Conservation (phyloP, 305 asterid species). For the Fraxinus ornus region DNA sequence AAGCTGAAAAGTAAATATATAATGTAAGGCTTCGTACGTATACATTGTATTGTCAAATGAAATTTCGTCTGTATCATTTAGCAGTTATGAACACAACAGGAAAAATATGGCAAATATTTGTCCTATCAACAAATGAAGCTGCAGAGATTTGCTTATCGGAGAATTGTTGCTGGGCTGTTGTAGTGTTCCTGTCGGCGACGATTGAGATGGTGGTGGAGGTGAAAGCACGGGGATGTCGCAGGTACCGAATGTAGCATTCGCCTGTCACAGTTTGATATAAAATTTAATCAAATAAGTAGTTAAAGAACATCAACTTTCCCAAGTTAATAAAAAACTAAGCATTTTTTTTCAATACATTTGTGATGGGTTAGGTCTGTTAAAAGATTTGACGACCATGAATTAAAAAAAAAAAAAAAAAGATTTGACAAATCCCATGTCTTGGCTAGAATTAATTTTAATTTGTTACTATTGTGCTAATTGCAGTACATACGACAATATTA, state of each 20-base stretch:
- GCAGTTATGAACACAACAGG: conserved; percentile 29
- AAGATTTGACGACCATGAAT: neutral
- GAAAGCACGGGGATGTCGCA: conserved; percentile 70
- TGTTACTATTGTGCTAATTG: neutral
- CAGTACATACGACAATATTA: neutral
- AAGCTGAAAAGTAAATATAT: neutral
- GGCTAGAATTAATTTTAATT: neutral
- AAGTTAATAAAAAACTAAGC: neutral
- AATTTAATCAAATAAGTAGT: neutral
- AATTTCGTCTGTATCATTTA: neutral
- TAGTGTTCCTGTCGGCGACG: conserved; percentile 17
- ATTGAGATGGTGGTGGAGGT: conserved; percentile 51
- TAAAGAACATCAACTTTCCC: neutral
- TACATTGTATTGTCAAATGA: neutral
- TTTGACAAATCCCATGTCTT: neutral
- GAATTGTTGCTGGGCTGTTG: conserved; percentile 32
- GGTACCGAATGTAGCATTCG: conserved; percentile 49
- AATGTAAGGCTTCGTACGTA: neutral
- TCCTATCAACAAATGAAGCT: conserved; percentile 37
- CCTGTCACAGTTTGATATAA: conserved; percentile 38
- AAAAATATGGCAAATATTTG: conserved; percentile 31
- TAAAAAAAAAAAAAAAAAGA: neutral
- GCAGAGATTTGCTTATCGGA: conserved; percentile 26
- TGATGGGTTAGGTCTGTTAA: neutral
- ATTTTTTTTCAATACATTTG: neutral